A percentile compares a stretch with the other conserved stretches of the same genome.
These are phyloP conservation scores for Pestalotiopsis sp. DNA, from an alignment of 2,329 filamentous ascomycete genomes.

Conservation along the genomic window DNA sequence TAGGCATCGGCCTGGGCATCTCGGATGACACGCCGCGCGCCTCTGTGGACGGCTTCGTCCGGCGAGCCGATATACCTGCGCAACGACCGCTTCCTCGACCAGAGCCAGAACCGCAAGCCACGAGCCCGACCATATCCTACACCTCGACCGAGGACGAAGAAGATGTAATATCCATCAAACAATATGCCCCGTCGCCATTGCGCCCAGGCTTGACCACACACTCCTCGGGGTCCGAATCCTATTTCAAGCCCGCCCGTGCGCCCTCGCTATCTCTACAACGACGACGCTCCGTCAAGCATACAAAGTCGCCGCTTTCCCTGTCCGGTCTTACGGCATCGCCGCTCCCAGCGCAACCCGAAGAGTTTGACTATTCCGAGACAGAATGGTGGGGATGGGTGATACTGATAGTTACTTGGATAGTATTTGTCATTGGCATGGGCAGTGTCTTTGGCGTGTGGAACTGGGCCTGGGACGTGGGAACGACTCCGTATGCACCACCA, in stretches of 20 bases:
- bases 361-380: conserved; percentile 86
- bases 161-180: conserved; percentile 69
- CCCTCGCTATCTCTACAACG: conserved; percentile 39
- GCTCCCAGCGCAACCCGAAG: conserved; percentile 45
- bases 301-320: conserved; percentile 64
- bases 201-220: conserved; percentile 44
- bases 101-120: conserved; percentile 34
- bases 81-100: conserved; percentile 20
- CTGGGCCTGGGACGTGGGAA: conserved; percentile 98
- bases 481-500: conserved; percentile 92
- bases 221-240: conserved; percentile 66
- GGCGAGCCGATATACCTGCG: conserved; percentile 34
- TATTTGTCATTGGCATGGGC: conserved; percentile 96
- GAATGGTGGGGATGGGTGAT: conserved; percentile 99
- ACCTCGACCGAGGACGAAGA: conserved; percentile 85
- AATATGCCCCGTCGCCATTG: conserved; percentile 45
- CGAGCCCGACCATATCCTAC: conserved; percentile 61
- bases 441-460: conserved; percentile 94
- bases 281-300: conserved; percentile 52
- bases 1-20: conserved; percentile 48
- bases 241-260: conserved; percentile 45
- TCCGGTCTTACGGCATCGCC: conserved; percentile 54
- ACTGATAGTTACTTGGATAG: conserved; percentile 86
- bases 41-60: conserved; percentile 48
- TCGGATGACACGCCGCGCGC: conserved; percentile 49